These are phyloP conservation scores for Tilletia indica DNA, from an alignment of 1,284 basidiomycete genomes.

Conservation along the genomic window DNA sequence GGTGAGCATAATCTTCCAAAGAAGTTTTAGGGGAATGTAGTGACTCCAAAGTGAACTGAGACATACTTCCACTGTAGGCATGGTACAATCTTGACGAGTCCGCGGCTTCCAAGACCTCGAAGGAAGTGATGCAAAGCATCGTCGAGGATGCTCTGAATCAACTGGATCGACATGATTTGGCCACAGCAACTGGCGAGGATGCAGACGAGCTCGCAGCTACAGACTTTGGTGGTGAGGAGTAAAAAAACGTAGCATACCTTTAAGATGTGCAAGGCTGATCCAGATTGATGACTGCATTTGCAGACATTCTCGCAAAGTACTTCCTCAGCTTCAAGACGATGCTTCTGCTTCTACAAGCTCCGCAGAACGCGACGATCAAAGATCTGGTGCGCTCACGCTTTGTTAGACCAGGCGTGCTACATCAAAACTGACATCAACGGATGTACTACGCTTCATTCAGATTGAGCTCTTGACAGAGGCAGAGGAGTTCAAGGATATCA, in stretches of 20 bases:
- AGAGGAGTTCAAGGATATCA: slow-evolving; percentile 49
- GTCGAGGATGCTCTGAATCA: slow-evolving; percentile 6
- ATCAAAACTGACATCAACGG: too few relatives aligned
- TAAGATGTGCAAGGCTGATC: neutral
- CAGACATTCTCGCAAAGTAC: slow-evolving; percentile 42
- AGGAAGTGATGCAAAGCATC: slow-evolving; percentile 10
- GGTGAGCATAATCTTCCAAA: neutral
- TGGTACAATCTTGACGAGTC: slow-evolving; percentile 9
- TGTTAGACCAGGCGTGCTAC: too few relatives aligned
- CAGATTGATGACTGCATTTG: neutral
- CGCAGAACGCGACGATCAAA: slow-evolving; percentile 19
- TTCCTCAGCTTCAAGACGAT: slow-evolving; percentile 40
- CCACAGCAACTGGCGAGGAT: neutral
- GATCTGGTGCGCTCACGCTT: slow-evolving; percentile 18
- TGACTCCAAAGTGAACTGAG: neutral
- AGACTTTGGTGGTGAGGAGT: slow-evolving; percentile 27
- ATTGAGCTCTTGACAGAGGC: slow-evolving; percentile 41
- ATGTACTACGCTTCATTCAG: neutral
- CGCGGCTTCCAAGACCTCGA: neutral
- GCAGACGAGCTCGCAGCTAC: slow-evolving; percentile 28
- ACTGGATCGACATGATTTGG: slow-evolving; percentile 4
- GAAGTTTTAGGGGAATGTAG: neutral
- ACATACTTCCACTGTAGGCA: neutral
- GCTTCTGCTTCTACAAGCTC: slow-evolving; percentile 30
- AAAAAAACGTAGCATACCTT: neutral